Evolutionary conservation across 2,329 filamentous ascomycete genomes (phyloP).

Genomic region (Penicillium brasilianum): DNA sequence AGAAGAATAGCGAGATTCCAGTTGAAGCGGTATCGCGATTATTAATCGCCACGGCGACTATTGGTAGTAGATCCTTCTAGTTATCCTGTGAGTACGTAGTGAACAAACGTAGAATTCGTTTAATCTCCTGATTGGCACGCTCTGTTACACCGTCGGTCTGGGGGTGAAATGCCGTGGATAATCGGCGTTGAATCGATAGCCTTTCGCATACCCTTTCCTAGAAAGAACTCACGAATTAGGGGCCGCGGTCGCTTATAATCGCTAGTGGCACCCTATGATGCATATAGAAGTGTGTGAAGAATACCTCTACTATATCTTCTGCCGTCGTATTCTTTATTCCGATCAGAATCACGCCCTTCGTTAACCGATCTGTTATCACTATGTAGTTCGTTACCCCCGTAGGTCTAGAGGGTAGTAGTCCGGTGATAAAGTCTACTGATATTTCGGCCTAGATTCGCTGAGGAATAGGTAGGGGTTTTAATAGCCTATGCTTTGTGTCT

Average conservation of each 20-base stretch:
- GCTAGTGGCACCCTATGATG: background rate
- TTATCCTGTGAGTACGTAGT: background rate
- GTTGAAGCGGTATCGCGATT: background rate
- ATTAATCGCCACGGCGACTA: background rate
- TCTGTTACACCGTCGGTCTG: background rate
- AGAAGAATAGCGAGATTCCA: background rate
- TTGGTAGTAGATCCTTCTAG: background rate
- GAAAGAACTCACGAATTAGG: background rate
- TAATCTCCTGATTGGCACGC: background rate
- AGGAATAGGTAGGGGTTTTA: background rate
- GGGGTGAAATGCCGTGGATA: background rate
- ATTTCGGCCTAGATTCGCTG: constrained; percentile 1
- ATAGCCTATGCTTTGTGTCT: background rate
- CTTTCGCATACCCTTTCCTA: background rate
- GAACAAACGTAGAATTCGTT: background rate
- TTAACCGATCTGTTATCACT: background rate
- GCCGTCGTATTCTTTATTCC: background rate
- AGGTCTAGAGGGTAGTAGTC: background rate
- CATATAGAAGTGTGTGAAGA: background rate
- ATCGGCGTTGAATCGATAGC: background rate
- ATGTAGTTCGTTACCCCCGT: background rate
- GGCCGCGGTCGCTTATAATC: background rate
- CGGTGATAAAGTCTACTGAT: background rate
- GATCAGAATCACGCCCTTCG: background rate
- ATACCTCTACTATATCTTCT: background rate